Conservation (phyloP, 352 stramenopile species). For the Globisporangium abappressorium region DNA sequence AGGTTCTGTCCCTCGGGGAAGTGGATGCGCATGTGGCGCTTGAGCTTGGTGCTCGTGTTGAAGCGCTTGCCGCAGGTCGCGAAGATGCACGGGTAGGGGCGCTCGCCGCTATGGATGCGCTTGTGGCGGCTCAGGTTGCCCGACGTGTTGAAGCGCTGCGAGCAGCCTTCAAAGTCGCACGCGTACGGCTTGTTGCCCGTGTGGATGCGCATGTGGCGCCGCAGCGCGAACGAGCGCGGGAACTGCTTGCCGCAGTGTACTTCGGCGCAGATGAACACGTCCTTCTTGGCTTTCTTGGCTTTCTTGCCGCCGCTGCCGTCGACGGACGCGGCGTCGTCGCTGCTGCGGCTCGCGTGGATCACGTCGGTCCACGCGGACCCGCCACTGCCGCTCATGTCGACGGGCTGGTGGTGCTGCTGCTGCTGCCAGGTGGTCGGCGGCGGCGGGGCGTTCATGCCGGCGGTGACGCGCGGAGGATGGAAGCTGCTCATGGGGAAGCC, state of each 20-base stretch:
- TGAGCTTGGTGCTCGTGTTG: conserved; percentile 89
- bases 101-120: conserved; percentile 82
- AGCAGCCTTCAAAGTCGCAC: conserved; percentile 73
- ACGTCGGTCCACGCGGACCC: conserved; percentile 5
- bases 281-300: conserved; percentile 51
- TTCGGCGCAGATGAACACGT: conserved; percentile 71
- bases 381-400: conserved; percentile 2
- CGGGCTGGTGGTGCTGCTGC: conserved; percentile 6
- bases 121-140: conserved; percentile 87
- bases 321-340: neutral
- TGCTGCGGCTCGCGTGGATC: neutral
- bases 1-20: conserved; percentile 75
- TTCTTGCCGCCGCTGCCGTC: conserved; percentile 10
- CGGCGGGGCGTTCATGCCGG: neutral
- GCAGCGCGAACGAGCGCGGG: conserved; percentile 77
- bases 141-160: conserved; percentile 84
- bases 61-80: conserved; percentile 80
- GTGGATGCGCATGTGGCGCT: conserved; percentile 86
- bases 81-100: conserved; percentile 79
- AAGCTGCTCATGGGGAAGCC: neutral
- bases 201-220: conserved; percentile 83
- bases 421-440: conserved; percentile 4
- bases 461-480: neutral
- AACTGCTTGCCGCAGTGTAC: conserved; percentile 85
- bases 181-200: conserved; percentile 80